Evolutionary conservation across 1,284 basidiomycete genomes (phyloP), one percentile per base, ranked within the genome.

Genomic region (Rugosomyces carneus): DNA sequence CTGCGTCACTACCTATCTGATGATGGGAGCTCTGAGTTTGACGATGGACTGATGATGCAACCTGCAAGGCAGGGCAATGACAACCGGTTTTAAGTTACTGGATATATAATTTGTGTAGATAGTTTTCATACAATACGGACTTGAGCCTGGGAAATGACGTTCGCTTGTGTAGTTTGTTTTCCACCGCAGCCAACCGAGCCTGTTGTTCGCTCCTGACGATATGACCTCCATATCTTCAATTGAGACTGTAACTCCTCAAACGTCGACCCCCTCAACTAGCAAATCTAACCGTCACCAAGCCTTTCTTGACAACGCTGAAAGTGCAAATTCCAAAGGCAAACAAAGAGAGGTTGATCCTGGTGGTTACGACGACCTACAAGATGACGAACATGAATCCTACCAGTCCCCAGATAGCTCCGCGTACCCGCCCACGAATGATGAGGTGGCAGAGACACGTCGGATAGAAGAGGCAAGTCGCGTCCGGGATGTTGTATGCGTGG

Each of bases 341-440:
- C 37, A 46, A 24, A 51, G 40, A 42, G 45, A 49, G 44, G 35
- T 42, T 5, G 50, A 65, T 24, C 21, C 29, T n/a, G 55, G 55
- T 35, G 44, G 65, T 50, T 45, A 57, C 47, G 52, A 47, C 42
- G 44, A 52, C 32, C 58, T 64, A 29, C 65, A 56, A 19, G 57
- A 65, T 9, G 63, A 64, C 9, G 63, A 63, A 31, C 35, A 23
- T 27, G 53, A 52, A 13, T 50, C 56, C 39, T 47, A 48, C 5
- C 58, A 58, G 37, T 49, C 60, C 42, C 58, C 56, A 2, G 57
- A 60, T 21, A 44, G 52, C 37, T 61, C 64, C 19, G 66, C 63
- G 19, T 89, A 88, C 56, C 84, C 86, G 1, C 85, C 87, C 3
- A 73, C 61, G 40, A 78, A 68, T 34, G 80, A 84, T 50, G 79